phyloP scores from a whole-genome alignment of 2,329 filamentous ascomycete species.

The Cytospora mali region DNA sequence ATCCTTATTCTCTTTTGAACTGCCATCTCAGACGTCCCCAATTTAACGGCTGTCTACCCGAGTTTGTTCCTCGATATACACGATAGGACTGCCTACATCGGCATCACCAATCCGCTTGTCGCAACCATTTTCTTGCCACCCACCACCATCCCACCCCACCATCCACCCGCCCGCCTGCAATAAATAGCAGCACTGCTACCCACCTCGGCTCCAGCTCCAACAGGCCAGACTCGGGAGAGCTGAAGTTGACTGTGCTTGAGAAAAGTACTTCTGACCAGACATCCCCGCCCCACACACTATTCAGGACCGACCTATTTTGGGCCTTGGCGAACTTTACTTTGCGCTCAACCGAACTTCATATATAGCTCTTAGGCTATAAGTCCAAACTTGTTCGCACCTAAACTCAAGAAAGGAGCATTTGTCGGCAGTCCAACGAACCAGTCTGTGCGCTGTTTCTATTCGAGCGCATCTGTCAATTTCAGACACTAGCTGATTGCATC shows the following conservation, averaged over 20 bases:
- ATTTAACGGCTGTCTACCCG: background rate
- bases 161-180: too few species aligned
- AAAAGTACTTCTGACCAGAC: background rate
- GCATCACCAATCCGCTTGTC: constrained; percentile 11
- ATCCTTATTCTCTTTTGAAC: constrained; percentile 1
- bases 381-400: background rate
- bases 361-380: constrained; percentile 1
- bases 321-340: background rate
- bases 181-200: constrained; percentile 16
- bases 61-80: constrained; percentile 7
- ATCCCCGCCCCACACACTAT: background rate
- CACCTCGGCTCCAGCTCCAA: constrained; percentile 3
- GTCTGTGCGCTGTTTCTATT: constrained; percentile 14
- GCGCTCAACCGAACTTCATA: background rate
- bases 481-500: constrained; percentile 22
- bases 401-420: constrained; percentile 2
- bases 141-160: constrained; percentile 8
- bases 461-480: constrained; percentile 15
- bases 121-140: constrained; percentile 6
- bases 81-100: background rate
- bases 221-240: constrained; percentile 2
- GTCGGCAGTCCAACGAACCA: constrained; percentile 6
- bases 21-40: constrained; percentile 9
- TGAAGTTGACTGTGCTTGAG: constrained; percentile 5
- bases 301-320: background rate